phyloP scores from a whole-genome alignment of 78 protist species.

The Isochrysis galbana region DNA sequence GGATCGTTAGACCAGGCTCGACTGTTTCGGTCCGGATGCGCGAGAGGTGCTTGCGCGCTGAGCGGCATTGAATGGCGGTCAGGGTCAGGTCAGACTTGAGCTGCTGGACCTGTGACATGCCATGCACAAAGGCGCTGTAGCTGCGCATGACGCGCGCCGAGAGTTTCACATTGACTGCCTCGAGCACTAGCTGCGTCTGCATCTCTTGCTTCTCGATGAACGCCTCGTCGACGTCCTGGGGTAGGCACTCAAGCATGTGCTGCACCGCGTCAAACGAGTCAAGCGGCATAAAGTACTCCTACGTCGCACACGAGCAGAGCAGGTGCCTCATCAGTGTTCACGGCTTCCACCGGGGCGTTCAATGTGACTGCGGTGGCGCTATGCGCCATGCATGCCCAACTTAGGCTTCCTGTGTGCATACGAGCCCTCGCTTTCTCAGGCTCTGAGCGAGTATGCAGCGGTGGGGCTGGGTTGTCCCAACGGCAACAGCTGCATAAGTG shows the following conservation, averaged over 20 bases:
- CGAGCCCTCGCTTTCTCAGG: too few species aligned
- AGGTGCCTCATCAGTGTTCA: too few species aligned
- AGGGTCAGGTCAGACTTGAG: background rate
- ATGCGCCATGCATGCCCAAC: too few species aligned
- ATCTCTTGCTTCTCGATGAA: background rate
- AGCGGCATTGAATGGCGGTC: background rate
- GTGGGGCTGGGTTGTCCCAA: too few species aligned
- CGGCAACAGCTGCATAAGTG: too few species aligned
- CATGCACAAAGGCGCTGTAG: slow-evolving; percentile 21
- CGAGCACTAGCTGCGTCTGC: background rate
- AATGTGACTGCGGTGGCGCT: too few species aligned
- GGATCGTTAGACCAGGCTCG: background rate
- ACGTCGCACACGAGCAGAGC: too few species aligned
- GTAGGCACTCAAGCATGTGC: background rate
- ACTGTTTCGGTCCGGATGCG: background rate
- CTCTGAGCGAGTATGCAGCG: too few species aligned
- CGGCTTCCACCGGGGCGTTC: too few species aligned
- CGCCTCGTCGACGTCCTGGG: background rate
- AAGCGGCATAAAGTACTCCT: background rate
- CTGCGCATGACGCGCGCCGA: slow-evolving; percentile 18
- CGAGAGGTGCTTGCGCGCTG: slow-evolving; percentile 6
- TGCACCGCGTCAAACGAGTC: background rate
- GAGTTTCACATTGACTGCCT: background rate
- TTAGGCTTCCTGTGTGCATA: too few species aligned
- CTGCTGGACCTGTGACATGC: slow-evolving; percentile 21